Base-by-base conservation (phyloP, 2,329 filamentous ascomycete species). In the Pseudophaeomoniella oleicola region DNA sequence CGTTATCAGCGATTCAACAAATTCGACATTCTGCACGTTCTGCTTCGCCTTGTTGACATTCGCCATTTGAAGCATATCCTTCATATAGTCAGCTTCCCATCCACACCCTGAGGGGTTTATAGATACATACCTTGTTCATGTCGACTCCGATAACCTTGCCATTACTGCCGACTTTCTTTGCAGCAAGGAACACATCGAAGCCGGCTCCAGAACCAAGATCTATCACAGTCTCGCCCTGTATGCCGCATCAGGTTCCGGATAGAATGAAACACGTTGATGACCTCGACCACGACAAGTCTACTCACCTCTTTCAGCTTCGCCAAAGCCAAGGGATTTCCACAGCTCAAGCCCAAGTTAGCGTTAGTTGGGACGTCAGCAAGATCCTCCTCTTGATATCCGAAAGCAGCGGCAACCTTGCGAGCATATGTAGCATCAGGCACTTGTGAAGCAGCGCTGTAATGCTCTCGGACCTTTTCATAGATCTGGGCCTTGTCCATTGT, bases 131-230 rank as follows among this genome's bases (percentile, higher is more conserved):
- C 52, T 71, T 61, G 43, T 68, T 76, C 66, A 77, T 75, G 45
- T 78, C 72, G 3, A 77, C 55, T 5, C 72, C 73, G 34, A 75
- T 66, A 3, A 58, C 68, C 17, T 54, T 62, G 2, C 71, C 71
- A 3, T 48, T 50, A 0, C 44, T 33, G 0, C 69, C 69, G 27
- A 75, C 62, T 44, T 62, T 68, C 16, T 54, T 55, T 3, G 67
- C 59, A 9, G 71, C 69, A 3, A 67, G 60, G 41, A 75, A 72
- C 13, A 67, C 63, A 45, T 77, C 72, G 32, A 76, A 68, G 1
- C 72, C 72, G 5, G 65, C 70, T 2, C 73, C 71, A 41, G 61
- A 64, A 2, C 72, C 72, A 1, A 77, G 55, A 43, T 75, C 72
- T 38, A 77, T 51, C 2, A 75, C 61, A 0, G 61, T 69, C 46